Evolutionary conservation across 2,329 filamentous ascomycete genomes (phyloP), one percentile per base, ranked within the genome.

Genomic region (Thermothelomyces thermophilus): DNA sequence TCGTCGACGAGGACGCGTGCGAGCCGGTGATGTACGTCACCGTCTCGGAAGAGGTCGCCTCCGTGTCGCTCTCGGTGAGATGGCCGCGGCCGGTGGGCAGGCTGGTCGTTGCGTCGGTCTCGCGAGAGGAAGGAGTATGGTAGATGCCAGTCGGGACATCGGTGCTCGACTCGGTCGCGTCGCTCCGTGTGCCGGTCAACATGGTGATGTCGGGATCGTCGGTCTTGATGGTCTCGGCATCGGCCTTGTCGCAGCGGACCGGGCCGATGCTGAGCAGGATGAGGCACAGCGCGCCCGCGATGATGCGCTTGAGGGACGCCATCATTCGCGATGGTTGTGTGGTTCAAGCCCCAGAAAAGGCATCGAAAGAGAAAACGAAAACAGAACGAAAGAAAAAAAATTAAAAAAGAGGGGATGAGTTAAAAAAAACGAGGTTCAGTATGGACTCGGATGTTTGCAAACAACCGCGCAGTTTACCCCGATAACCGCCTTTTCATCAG

Each of bases 141-240:
- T 78, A 75, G n/a, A 68, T 62, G 10, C 68, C 69, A 2, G 72
- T 70, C 10, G 74, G 69, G 6, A 35, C 13, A 2, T 31, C 39
- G 42, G 68, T 69, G n/a, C 60, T 63, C 46, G 68, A 61, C 22
- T 51, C 62, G 20, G 57, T 41, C 6, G 56, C 55, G 14, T 60
- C 56, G 13, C 59, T 57, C 41, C 60, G 60, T 9, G 67, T 67
- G 35, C 61, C 64, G 5, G 66, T 68, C 37, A 66, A 56, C n/a
- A 66, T 63, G n/a, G 68, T 67, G 24, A 71, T 59, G 39, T 69
- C 70, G 24, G 44, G 44, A n/a, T 35, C 41, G 46, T 41, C 39
- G 26, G 37, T 19, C 40, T 68, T 64, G 26, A 66, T 24, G 8
- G 20, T 41, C 24, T 39, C 34, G 24, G 13, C 34, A 14, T 16